These are phyloP conservation scores for Madurella mycetomatis DNA, from an alignment of 2,329 filamentous ascomycete species.

Conservation along the genomic window DNA sequence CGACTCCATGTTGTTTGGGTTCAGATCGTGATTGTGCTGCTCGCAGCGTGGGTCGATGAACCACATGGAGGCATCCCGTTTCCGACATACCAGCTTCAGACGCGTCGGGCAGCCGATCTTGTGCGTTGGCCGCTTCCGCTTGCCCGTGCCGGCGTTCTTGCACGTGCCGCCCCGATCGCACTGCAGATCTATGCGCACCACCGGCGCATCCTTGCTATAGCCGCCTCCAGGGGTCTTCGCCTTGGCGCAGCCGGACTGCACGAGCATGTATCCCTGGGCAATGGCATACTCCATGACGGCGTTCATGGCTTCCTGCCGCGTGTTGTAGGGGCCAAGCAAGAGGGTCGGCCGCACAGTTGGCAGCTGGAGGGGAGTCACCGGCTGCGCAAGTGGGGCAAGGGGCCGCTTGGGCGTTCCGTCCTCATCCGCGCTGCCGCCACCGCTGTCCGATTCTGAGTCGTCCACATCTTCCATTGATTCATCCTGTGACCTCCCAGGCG, in stretches of 20 bases:
- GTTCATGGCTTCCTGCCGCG: slow-evolving; percentile 11
- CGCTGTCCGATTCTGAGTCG: not conserved
- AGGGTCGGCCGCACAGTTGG: slow-evolving; percentile 18
- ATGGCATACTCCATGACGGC: slow-evolving; percentile 22
- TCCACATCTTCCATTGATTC: slow-evolving; percentile 10
- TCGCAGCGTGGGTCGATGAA: slow-evolving; percentile 23
- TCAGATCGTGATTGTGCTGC: slow-evolving; percentile 24
- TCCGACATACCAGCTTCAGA: slow-evolving; percentile 21
- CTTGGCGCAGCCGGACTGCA: slow-evolving; percentile 15
- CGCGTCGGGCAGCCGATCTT: slow-evolving; percentile 19
- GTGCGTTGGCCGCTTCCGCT: slow-evolving; percentile 21
- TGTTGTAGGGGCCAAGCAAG: slow-evolving; percentile 22
- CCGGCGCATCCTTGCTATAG: slow-evolving; percentile 4
- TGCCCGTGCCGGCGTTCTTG: slow-evolving; percentile 20
- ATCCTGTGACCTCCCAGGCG: not conserved
- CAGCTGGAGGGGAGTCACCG: slow-evolving; percentile 15
- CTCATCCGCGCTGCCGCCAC: not conserved
- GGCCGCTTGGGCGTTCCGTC: not conserved
- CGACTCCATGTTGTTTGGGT: slow-evolving; percentile 17
- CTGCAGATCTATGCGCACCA: slow-evolving; percentile 21
- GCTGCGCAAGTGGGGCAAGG: slow-evolving; percentile 12
- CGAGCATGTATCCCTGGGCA: slow-evolving; percentile 22
- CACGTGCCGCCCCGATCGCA: slow-evolving; percentile 22
- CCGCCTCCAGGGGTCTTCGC: slow-evolving; percentile 13
- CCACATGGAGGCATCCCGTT: slow-evolving; percentile 22